These are phyloP conservation scores for Platanus orientalis DNA, from an alignment of 164 flowering plant species.

Conservation along the genomic window DNA sequence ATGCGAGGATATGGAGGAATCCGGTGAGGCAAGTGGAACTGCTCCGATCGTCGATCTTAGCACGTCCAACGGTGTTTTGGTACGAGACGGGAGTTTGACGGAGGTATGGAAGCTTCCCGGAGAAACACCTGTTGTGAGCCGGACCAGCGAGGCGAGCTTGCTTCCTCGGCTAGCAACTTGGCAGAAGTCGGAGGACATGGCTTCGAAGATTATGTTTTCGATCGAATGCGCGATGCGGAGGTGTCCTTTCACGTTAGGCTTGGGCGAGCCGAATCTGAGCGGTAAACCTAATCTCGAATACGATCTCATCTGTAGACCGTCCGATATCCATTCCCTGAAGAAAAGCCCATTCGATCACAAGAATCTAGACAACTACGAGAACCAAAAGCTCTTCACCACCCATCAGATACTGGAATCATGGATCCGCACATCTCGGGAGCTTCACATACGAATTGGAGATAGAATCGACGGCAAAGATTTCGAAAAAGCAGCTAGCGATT, in stretches of 20 bases:
- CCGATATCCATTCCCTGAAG: conserved; percentile 58
- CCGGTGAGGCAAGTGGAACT: conserved; percentile 29
- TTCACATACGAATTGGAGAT: conserved; percentile 36
- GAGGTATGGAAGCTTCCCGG: conserved; percentile 77
- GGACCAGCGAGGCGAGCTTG: conserved; percentile 66
- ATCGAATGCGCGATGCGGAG: conserved; percentile 73
- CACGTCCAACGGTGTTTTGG: conserved; percentile 42
- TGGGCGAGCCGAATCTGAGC: conserved; percentile 80
- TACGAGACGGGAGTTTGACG: conserved; percentile 50
- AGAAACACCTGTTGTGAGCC: conserved; percentile 45
- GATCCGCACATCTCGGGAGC: conserved; percentile 37
- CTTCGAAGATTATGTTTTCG: conserved; percentile 51
- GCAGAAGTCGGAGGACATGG: conserved; percentile 60
- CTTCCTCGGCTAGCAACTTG: conserved; percentile 80
- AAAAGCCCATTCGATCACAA: conserved; percentile 29
- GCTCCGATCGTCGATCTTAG: conserved; percentile 59
- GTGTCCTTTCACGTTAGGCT: conserved; percentile 71
- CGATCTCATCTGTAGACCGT: conserved; percentile 72
- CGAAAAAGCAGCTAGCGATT: conserved; percentile 44
- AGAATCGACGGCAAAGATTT: conserved; percentile 31
- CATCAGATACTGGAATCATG: conserved; percentile 80
- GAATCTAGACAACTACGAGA: conserved; percentile 48
- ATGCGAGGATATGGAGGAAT: conserved; percentile 50
- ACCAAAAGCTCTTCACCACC: conserved; percentile 47
- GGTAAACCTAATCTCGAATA: conserved; percentile 75